These are phyloP conservation scores for Pyrus hybrid DNA, from an alignment of 331 rosid genomes.

Conservation along the genomic window DNA sequence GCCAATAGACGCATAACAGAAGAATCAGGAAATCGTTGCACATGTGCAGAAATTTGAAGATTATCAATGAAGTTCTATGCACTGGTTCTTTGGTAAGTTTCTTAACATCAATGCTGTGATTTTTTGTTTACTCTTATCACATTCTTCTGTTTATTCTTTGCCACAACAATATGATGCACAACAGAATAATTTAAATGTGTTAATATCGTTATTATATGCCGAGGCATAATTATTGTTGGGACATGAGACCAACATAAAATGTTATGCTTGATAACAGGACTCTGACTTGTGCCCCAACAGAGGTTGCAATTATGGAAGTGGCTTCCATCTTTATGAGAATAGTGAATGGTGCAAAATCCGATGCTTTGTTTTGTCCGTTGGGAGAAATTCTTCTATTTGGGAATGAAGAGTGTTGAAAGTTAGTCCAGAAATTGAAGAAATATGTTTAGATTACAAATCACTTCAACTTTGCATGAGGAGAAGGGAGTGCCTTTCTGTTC, in stretches of 20 bases:
- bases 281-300: slow-evolving; percentile 63
- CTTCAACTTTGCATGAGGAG: slow-evolving; percentile 15
- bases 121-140: no score
- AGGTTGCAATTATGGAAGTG: slow-evolving; percentile 50
- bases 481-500: slow-evolving; percentile 32
- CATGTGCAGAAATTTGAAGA: not conserved
- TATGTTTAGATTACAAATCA: slow-evolving; percentile 13
- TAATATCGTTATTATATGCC: no score
- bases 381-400: slow-evolving; percentile 58
- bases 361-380: slow-evolving; percentile 13
- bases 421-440: slow-evolving; percentile 18
- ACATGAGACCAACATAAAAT: not conserved
- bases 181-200: not conserved
- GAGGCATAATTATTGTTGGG: not conserved
- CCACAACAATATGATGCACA: not conserved
- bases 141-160: no score
- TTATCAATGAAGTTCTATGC: slow-evolving; percentile 6
- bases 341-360: slow-evolving; percentile 3
- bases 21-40: slow-evolving; percentile 14
- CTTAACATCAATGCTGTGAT: not conserved
- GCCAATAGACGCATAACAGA: not conserved
- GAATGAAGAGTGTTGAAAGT: slow-evolving; percentile 28
- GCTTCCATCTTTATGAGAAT: slow-evolving; percentile 37
- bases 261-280: slow-evolving; percentile 8
- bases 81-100: slow-evolving; percentile 4